Evolutionary conservation across 176 grass and related monocot species (phyloP).

Genomic region (Lolium multiflorum): DNA sequence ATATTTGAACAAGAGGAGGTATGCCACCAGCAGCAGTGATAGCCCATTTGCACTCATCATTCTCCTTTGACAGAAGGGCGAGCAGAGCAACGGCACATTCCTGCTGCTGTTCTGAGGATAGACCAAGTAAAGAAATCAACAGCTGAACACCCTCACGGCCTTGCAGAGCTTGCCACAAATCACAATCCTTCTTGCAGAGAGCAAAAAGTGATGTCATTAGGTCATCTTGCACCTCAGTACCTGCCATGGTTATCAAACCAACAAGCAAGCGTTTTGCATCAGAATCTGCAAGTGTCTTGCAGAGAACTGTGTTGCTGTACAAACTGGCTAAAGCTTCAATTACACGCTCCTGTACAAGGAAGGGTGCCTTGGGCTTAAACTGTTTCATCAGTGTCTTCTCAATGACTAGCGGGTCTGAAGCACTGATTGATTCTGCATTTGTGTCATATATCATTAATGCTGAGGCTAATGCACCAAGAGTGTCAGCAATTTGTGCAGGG

Average conservation of each 20-base stretch:
- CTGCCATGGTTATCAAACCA: constrained; percentile 96
- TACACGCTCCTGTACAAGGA: constrained; percentile 95
- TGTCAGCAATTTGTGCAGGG: constrained; percentile 94
- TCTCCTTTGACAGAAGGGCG: constrained; percentile 91
- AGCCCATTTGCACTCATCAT: constrained; percentile 99
- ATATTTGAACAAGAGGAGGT: constrained; percentile 99
- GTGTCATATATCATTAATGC: constrained; percentile 99
- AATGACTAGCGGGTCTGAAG: constrained; percentile 76
- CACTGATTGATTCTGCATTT: constrained; percentile 87
- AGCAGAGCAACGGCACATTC: constrained; percentile 98
- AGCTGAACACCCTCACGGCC: constrained; percentile 98
- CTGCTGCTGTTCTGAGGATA: constrained; percentile 99
- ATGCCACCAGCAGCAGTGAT: constrained; percentile 99
- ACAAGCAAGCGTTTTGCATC: constrained; percentile 95
- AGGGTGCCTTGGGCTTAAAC: constrained; percentile 84
- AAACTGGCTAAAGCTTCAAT: constrained; percentile 99
- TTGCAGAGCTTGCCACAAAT: constrained; percentile 97
- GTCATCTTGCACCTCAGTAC: constrained; percentile 91
- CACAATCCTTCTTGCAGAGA: constrained; percentile 87
- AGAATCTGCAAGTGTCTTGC: constrained; percentile 79
- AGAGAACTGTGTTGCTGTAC: constrained; percentile 90
- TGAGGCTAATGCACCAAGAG: constrained; percentile 95
- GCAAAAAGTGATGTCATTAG: constrained; percentile 87
- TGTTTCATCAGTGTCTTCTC: constrained; percentile 95
- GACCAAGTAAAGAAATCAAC: constrained; percentile 97